phyloP scores from a whole-genome alignment of 176 grass and related monocot species.

The Raddia distichophylla region DNA sequence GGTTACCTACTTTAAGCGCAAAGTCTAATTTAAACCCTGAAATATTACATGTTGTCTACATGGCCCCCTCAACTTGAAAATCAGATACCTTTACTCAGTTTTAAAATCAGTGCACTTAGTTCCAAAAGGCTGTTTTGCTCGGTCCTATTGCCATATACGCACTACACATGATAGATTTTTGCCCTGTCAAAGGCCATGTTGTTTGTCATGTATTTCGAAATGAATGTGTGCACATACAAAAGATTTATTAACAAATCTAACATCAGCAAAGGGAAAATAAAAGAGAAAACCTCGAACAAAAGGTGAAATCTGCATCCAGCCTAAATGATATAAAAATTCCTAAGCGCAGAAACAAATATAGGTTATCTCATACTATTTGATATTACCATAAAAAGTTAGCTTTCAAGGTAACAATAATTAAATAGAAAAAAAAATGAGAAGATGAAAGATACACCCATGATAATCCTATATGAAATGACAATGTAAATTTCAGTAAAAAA shows the following conservation, averaged over 20 bases:
- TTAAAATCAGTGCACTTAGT: too few relatives aligned
- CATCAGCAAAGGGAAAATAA: slow-evolving; percentile 5
- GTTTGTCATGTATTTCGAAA: not conserved
- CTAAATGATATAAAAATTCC: slow-evolving; percentile 4
- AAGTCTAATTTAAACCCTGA: too few relatives aligned
- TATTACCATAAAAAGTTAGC: slow-evolving; percentile 8
- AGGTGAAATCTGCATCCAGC: slow-evolving; percentile 10
- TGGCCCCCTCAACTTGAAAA: too few relatives aligned
- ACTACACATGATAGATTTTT: too few relatives aligned
- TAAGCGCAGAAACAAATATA: not conserved
- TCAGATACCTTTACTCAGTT: too few relatives aligned
- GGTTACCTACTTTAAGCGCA: not conserved
- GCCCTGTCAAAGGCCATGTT: too few relatives aligned
- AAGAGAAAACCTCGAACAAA: not conserved
- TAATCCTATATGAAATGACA: slow-evolving; percentile 6
- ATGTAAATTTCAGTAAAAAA: slow-evolving; percentile 9
- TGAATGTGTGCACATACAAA: not conserved
- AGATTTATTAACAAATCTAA: not conserved
- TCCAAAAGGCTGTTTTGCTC: too few relatives aligned
- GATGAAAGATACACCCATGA: not conserved
- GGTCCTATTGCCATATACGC: too few relatives aligned
- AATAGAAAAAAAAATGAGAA: not conserved
- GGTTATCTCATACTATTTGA: not conserved
- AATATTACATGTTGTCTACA: too few relatives aligned
- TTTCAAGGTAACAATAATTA: not conserved